A percentile compares a stretch with the other conserved stretches of the same genome.
These are phyloP conservation scores for Exophiala mesophila DNA, from an alignment of 2,329 filamentous ascomycete genomes.

Conservation along the genomic window DNA sequence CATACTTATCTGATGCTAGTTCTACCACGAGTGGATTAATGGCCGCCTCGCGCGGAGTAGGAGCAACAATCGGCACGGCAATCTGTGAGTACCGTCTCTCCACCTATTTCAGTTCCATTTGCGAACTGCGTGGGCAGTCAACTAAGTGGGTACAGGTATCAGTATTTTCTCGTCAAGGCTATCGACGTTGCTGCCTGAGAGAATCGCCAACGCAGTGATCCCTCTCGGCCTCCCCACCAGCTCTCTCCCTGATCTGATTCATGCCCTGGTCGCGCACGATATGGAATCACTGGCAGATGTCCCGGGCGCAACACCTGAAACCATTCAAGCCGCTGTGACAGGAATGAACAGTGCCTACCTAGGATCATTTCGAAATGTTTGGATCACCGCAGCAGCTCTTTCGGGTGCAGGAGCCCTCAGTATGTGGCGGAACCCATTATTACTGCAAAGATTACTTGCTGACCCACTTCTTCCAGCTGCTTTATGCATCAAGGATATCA, in stretches of 20 bases:
- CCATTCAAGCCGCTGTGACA: not conserved
- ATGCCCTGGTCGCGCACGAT: not conserved
- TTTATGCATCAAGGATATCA: not conserved
- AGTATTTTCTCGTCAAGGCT: conserved; percentile 1
- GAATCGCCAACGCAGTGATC: not conserved
- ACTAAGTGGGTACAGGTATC: not conserved
- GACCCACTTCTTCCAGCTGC: conserved; percentile 1
- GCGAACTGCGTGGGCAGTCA: not conserved
- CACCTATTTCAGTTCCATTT: not conserved
- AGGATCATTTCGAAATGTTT: not conserved
- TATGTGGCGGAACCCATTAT: not conserved
- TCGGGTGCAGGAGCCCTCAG: not conserved
- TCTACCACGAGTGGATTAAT: conserved; percentile 5
- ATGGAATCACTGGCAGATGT: not conserved
- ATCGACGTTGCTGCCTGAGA: not conserved
- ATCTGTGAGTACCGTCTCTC: conserved; percentile 3
- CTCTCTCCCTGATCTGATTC: not conserved
- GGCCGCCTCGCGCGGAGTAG: conserved; percentile 3
- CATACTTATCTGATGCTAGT: conserved; percentile 2
- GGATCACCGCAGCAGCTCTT: conserved; percentile 1
- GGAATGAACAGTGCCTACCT: not conserved
- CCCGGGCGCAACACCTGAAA: not conserved
- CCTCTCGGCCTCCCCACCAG: not conserved
- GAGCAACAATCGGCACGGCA: conserved; percentile 20
- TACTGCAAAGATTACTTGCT: not conserved